A percentile compares a stretch with the other conserved stretches of the same genome.
phyloP scores from a whole-genome alignment of 768 basidiomycete species.

The Amanita fuliginea region DNA sequence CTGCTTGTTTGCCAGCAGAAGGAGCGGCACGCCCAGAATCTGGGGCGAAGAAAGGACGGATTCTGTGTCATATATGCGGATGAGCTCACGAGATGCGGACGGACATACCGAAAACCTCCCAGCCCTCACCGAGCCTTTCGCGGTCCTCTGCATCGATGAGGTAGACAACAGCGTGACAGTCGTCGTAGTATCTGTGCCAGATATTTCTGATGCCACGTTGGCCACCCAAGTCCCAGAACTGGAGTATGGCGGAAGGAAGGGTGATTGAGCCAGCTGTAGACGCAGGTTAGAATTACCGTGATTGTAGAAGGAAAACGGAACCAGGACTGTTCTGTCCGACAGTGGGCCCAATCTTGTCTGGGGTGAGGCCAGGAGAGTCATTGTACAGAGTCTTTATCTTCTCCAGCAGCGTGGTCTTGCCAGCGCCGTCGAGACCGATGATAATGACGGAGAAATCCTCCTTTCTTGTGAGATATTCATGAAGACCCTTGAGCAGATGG shows the following conservation, averaged over 20 bases:
- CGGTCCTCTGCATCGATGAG: constrained; percentile 91
- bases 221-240: constrained; percentile 96
- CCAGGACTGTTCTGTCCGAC: constrained; percentile 89
- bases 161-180: constrained; percentile 94
- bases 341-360: constrained; percentile 92
- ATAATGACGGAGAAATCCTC: constrained; percentile 93
- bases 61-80: constrained; percentile 31
- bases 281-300: not conserved
- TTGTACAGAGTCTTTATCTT: constrained; percentile 92
- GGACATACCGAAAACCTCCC: constrained; percentile 90
- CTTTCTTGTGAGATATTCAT: constrained; percentile 83
- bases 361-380: constrained; percentile 73
- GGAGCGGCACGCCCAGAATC: constrained; percentile 80
- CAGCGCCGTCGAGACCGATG: constrained; percentile 86
- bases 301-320: constrained; percentile 4
- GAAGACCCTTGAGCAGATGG: constrained; percentile 85
- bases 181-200: constrained; percentile 92
- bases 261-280: constrained; percentile 80
- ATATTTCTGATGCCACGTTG: constrained; percentile 90
- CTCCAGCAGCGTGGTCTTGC: constrained; percentile 88
- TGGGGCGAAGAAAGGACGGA: constrained; percentile 81
- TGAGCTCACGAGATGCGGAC: not conserved
- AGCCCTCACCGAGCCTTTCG: constrained; percentile 84
- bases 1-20: constrained; percentile 95
- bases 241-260: constrained; percentile 85